Evolutionary conservation across 2,329 filamentous ascomycete species (phyloP).

Genomic region (Nothophoma quercina): DNA sequence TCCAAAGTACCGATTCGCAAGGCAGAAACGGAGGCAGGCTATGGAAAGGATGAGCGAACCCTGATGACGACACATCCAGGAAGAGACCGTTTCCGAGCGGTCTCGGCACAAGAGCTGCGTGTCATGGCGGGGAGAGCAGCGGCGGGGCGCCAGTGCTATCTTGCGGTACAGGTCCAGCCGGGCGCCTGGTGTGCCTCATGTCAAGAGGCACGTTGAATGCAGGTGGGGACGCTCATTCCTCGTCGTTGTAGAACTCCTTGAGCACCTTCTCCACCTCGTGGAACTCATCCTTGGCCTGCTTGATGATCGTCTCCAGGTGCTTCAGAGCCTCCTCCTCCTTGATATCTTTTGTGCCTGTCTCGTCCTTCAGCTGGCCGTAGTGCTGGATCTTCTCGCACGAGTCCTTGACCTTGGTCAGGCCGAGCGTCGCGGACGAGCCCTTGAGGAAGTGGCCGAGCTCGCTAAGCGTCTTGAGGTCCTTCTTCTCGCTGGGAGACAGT

Average conservation of each 20-base stretch:
- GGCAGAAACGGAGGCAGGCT: slow-evolving; percentile 13
- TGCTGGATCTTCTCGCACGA: slow-evolving; percentile 97
- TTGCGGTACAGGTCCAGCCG: slow-evolving; percentile 11
- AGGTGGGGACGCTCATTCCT: slow-evolving; percentile 20
- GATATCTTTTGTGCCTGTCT: slow-evolving; percentile 73
- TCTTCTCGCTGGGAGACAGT: slow-evolving; percentile 62
- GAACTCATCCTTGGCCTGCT: slow-evolving; percentile 78
- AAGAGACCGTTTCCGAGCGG: neutral
- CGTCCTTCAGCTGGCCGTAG: slow-evolving; percentile 82
- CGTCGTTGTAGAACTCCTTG: slow-evolving; percentile 71
- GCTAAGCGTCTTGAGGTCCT: slow-evolving; percentile 78
- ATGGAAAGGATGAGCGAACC: slow-evolving; percentile 9
- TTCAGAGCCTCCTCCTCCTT: slow-evolving; percentile 70
- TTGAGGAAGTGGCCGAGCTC: slow-evolving; percentile 94
- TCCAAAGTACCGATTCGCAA: slow-evolving; percentile 16
- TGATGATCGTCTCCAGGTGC: slow-evolving; percentile 74
- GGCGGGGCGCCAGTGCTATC: neutral
- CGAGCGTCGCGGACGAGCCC: slow-evolving; percentile 93
- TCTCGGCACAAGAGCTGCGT: slow-evolving; percentile 9
- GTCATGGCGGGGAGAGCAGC: slow-evolving; percentile 3
- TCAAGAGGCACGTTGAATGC: slow-evolving; percentile 4
- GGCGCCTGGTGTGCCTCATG: slow-evolving; percentile 6
- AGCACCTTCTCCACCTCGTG: slow-evolving; percentile 74
- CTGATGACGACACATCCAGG: slow-evolving; percentile 10
- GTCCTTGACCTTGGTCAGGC: slow-evolving; percentile 88